These are phyloP conservation scores for Spathaspora sp. DNA, from an alignment of 805 yeast species.

Conservation along the genomic window DNA sequence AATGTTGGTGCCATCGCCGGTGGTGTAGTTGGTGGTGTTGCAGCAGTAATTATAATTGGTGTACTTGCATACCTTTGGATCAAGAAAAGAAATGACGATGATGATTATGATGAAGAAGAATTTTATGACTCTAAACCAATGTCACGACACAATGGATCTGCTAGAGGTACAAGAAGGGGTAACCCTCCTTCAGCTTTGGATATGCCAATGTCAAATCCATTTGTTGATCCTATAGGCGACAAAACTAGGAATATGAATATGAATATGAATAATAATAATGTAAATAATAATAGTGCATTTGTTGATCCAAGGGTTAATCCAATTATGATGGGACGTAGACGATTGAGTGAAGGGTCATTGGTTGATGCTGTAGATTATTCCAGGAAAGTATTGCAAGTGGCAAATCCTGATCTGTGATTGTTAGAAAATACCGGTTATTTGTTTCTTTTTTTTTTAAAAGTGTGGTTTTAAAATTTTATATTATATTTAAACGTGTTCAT, in stretches of 20 bases:
- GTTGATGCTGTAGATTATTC: conserved; percentile 84
- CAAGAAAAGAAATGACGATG: conserved; percentile 22
- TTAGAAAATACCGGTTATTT: background rate
- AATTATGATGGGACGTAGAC: conserved; percentile 74
- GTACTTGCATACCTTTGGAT: conserved; percentile 27
- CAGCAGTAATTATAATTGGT: conserved; percentile 23
- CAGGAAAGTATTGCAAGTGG: conserved; percentile 77
- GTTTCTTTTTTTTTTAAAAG: background rate
- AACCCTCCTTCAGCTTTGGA: conserved; percentile 24
- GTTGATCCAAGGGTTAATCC: conserved; percentile 69
- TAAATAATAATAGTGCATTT: conserved; percentile 7
- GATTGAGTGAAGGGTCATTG: conserved; percentile 80
- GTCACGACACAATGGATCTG: conserved; percentile 10
- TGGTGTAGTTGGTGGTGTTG: conserved; percentile 44
- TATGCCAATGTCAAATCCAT: conserved; percentile 55
- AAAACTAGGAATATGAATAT: background rate
- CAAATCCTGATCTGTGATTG: conserved; percentile 64
- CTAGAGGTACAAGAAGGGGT: conserved; percentile 12
- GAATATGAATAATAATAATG: background rate
- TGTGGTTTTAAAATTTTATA: background rate
- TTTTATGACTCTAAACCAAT: conserved; percentile 21
- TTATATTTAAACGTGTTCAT: background rate
- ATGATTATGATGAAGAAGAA: conserved; percentile 36
- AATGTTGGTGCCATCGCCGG: conserved; percentile 40
- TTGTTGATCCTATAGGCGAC: conserved; percentile 56